These are phyloP conservation scores for Marchantia paleacea DNA, from an alignment of 225 moss, liverwort and hornwort genomes.

Conservation along the genomic window DNA sequence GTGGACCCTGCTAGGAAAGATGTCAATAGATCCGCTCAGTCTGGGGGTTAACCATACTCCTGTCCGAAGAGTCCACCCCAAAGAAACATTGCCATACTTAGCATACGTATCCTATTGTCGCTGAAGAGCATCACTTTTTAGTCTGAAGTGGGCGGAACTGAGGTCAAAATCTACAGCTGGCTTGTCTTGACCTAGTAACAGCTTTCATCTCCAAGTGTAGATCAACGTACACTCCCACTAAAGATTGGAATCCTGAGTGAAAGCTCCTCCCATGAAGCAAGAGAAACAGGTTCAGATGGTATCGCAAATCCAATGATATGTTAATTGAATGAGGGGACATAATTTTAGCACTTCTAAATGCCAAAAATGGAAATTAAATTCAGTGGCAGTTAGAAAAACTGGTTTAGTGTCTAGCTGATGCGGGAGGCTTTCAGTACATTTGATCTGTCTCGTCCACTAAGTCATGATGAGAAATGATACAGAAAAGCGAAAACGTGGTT, in stretches of 20 bases:
- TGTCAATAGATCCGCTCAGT: background rate
- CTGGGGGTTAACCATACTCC: constrained; percentile 8
- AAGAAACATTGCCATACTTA: constrained; percentile 10
- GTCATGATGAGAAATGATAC: constrained; percentile 15
- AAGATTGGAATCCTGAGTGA: constrained; percentile 11
- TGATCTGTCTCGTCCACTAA: constrained; percentile 14
- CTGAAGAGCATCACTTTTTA: constrained; percentile 7
- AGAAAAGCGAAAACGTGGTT: constrained; percentile 7
- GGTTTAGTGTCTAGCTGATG: constrained; percentile 4
- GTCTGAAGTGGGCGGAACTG: constrained; percentile 6
- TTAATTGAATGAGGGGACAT: constrained; percentile 26
- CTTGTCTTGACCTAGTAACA: constrained; percentile 11
- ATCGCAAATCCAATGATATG: constrained; percentile 14
- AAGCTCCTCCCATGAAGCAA: constrained; percentile 13
- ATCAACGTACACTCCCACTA: constrained; percentile 20
- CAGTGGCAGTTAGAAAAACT: constrained; percentile 21
- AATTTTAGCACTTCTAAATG: constrained; percentile 21
- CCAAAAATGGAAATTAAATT: constrained; percentile 21
- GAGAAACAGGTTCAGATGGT: constrained; percentile 23
- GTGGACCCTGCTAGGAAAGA: constrained; percentile 4
- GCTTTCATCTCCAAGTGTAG: constrained; percentile 20
- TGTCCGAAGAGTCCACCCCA: constrained; percentile 9
- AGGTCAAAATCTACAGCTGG: constrained; percentile 7
- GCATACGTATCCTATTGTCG: constrained; percentile 9
- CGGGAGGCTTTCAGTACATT: constrained; percentile 10